Evolutionary conservation across 306 rosid genomes (phyloP).

Genomic region (Bauhinia variegata): DNA sequence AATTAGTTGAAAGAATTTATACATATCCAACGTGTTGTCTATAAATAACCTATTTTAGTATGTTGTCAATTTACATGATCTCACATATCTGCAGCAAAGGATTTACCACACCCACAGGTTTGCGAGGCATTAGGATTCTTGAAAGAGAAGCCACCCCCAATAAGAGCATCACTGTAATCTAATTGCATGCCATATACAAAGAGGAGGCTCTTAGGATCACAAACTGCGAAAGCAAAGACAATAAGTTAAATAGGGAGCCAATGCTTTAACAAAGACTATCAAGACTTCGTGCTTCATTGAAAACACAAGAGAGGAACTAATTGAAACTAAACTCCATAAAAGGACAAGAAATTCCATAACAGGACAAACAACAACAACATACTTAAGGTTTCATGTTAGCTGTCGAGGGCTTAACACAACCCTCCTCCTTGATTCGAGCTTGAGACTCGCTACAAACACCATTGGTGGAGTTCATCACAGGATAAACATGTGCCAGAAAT

Average conservation of each 20-base stretch:
- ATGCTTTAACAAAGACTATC: not conserved
- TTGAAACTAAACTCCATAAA: not conserved
- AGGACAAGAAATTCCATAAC: not conserved
- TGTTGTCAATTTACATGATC: conserved; percentile 41
- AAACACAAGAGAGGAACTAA: not conserved
- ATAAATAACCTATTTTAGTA: conserved; percentile 26
- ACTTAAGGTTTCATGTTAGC: too few species aligned
- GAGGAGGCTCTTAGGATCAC: conserved; percentile 96
- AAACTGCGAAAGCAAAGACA: conserved; percentile 56
- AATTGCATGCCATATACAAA: conserved; percentile 93
- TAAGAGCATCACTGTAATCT: conserved; percentile 94
- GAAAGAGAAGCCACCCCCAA: conserved; percentile 95
- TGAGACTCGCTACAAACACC: too few species aligned
- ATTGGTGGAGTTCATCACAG: too few species aligned
- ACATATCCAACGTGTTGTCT: conserved; percentile 24
- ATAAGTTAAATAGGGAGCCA: conserved; percentile 17
- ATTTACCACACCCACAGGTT: conserved; percentile 99
- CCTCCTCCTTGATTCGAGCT: too few species aligned
- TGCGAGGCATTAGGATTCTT: conserved; percentile 95
- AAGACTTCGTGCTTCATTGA: not conserved
- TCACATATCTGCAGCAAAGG: conserved; percentile 88
- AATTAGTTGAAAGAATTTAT: conserved; percentile 21
- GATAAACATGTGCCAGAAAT: too few species aligned
- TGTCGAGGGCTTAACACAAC: too few species aligned
- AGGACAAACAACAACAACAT: too few species aligned